Evolutionary conservation across 148 eudicot genomes (phyloP), one percentile per base, ranked within the genome.

Genomic region (Rhododendron ferrugineum): DNA sequence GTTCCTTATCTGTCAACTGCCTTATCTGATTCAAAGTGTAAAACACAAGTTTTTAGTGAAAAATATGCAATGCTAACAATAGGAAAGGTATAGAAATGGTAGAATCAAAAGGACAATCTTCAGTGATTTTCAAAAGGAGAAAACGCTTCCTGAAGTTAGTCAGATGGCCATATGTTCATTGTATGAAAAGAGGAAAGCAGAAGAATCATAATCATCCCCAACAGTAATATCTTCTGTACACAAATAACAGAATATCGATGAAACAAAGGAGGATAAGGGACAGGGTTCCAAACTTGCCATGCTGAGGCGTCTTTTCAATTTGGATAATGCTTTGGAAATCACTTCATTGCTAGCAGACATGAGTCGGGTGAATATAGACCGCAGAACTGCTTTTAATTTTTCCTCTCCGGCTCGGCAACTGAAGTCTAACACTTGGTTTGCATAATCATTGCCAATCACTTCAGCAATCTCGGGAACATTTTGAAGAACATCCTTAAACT

Each of bases 391-490:
- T 89, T 92, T 94, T 81, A 88, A 70, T 46, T 90, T 85, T 40
- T 90, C 88, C 84, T 93, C 95, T 22, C 89, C 92, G 82, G 91
- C 92, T 16, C 86, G 40, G 0, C 91, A 85, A 70, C 87, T 85
- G 68, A 92, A 73, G 8, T 86, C 83, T 70, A 90, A 83, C 7
- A 97, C 88, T 85, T 88, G 92, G 83, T 92, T 88, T 58, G 91
- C 90, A 78, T 86, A 88, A 26, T 86, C 86, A 82, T 66, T 86
- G 86, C 98, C 98, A 74, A 94, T 93, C 89, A 95, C 89, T 87
- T 89, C 93, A 37, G 86, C 86, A 64, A 97, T 92, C 92, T 97
- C 99, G 15, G 98, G 99, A 87, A 94, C 92, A 88, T 82, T 90
- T 6, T 87, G 85, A n/a, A 94, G 90, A 85, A 93, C 93, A 77